phyloP scores from a whole-genome alignment of 257 asterid species.

The Mentha longifolia region DNA sequence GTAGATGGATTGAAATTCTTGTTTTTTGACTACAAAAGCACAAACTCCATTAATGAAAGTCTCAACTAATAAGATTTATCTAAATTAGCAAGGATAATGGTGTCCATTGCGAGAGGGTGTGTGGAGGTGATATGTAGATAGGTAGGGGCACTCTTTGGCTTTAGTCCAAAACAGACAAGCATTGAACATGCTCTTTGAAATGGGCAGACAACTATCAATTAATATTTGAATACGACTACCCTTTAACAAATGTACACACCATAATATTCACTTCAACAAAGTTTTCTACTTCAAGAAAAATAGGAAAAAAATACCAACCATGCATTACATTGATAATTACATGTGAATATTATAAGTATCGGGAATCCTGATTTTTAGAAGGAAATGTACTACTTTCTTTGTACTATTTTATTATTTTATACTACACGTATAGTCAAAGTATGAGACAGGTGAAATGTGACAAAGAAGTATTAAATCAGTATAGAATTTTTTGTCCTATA shows the following conservation, averaged over 20 bases:
- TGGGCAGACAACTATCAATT: constrained; percentile 12
- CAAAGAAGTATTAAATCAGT: neutral
- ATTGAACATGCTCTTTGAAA: constrained; percentile 43
- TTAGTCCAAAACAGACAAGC: constrained; percentile 38
- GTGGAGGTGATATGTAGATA: constrained; percentile 29
- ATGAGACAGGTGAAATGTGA: too few species aligned
- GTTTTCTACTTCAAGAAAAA: neutral
- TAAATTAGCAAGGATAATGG: constrained; percentile 8
- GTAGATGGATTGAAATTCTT: neutral
- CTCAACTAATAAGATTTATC: neutral
- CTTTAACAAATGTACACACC: constrained; percentile 22
- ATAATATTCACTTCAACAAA: neutral
- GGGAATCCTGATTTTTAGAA: too few species aligned
- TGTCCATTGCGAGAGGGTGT: neutral
- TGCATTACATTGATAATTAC: too few species aligned
- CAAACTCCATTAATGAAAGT: neutral
- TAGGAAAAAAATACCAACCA: too few species aligned
- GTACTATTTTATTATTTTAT: too few species aligned
- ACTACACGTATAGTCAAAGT: too few species aligned
- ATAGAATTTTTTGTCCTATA: neutral
- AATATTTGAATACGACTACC: constrained; percentile 26
- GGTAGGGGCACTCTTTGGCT: constrained; percentile 45
- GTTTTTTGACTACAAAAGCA: too few species aligned
- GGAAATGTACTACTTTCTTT: too few species aligned
- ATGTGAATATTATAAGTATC: too few species aligned